A percentile compares a stretch with the other conserved stretches of the same genome.
Evolutionary conservation across 805 yeast genomes (phyloP).

Genomic region (Myxozyma neglecta): DNA sequence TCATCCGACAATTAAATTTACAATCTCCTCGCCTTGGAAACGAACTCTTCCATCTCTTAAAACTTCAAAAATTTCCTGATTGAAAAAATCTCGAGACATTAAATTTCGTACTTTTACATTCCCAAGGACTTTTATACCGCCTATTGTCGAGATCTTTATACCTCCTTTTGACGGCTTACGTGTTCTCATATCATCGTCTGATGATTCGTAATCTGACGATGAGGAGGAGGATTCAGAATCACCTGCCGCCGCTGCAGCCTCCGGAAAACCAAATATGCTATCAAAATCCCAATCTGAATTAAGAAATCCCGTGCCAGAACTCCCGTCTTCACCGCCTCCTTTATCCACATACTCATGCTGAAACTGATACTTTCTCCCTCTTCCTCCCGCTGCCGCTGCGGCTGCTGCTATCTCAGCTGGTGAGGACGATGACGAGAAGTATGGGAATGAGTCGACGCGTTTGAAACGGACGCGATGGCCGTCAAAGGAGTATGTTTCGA

Average conservation of each 20-base stretch:
- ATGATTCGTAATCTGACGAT: too few relatives aligned
- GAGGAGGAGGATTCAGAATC: background rate
- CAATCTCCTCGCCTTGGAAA: constrained; percentile 25
- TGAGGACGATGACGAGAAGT: background rate
- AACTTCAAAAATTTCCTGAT: constrained; percentile 21
- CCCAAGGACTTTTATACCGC: constrained; percentile 23
- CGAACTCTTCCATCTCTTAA: constrained; percentile 21
- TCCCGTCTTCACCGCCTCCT: background rate
- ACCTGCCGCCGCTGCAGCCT: background rate
- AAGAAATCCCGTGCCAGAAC: background rate
- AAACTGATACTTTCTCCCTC: too few relatives aligned
- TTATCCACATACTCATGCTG: background rate
- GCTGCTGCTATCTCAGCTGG: too few relatives aligned
- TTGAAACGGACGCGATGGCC: constrained; percentile 29
- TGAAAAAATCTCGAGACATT: constrained; percentile 18
- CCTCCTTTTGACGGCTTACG: background rate
- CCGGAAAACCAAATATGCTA: background rate
- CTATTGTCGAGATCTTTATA: constrained; percentile 16
- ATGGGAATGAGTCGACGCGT: background rate
- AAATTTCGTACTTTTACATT: constrained; percentile 21
- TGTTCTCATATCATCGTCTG: too few relatives aligned
- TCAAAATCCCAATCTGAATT: background rate
- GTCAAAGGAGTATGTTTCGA: constrained; percentile 25
- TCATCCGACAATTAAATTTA: constrained; percentile 20
- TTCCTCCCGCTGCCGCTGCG: too few relatives aligned